Percentiles rank a stretch among this genome's conserved stretches.
Conservation (phyloP, 2,329 filamentous ascomycete species). For the Aspergillus jensenii region DNA sequence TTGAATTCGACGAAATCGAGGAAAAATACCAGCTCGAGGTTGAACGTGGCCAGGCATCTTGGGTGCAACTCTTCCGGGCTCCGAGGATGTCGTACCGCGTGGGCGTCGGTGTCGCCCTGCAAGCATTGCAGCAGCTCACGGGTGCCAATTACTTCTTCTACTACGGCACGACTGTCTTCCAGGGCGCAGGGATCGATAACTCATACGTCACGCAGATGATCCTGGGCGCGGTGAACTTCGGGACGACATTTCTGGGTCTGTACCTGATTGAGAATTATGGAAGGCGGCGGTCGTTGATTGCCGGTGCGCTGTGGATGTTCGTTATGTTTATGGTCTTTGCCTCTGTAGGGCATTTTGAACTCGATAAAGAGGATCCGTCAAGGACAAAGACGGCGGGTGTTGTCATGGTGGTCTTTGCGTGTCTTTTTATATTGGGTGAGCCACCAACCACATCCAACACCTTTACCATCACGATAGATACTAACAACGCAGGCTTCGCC, state of each 20-base stretch:
- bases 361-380: slow-evolving; percentile 37
- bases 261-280: slow-evolving; percentile 69
- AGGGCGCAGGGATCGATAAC: slow-evolving; percentile 63
- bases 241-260: slow-evolving; percentile 64
- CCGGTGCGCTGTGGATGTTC: slow-evolving; percentile 68
- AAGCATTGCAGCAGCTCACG: slow-evolving; percentile 46
- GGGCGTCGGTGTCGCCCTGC: slow-evolving; percentile 41
- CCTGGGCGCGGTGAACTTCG: slow-evolving; percentile 65
- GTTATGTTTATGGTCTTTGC: slow-evolving; percentile 66
- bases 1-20: slow-evolving; percentile 57
- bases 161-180: slow-evolving; percentile 55
- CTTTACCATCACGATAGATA: background rate
- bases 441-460: background rate
- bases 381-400: slow-evolving; percentile 54
- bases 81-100: slow-evolving; percentile 46
- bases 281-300: slow-evolving; percentile 65
- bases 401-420: slow-evolving; percentile 69
- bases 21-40: slow-evolving; percentile 56
- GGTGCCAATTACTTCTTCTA: slow-evolving; percentile 52
- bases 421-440: slow-evolving; percentile 66
- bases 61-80: slow-evolving; percentile 40
- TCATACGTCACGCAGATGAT: slow-evolving; percentile 66
- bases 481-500: slow-evolving; percentile 56
- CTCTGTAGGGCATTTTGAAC: slow-evolving; percentile 51
- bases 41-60: slow-evolving; percentile 32